A percentile compares a stretch with the other conserved stretches of the same genome.
Evolutionary conservation across 805 yeast genomes (phyloP).

Genomic region (Saccharomycopsis fodiens): DNA sequence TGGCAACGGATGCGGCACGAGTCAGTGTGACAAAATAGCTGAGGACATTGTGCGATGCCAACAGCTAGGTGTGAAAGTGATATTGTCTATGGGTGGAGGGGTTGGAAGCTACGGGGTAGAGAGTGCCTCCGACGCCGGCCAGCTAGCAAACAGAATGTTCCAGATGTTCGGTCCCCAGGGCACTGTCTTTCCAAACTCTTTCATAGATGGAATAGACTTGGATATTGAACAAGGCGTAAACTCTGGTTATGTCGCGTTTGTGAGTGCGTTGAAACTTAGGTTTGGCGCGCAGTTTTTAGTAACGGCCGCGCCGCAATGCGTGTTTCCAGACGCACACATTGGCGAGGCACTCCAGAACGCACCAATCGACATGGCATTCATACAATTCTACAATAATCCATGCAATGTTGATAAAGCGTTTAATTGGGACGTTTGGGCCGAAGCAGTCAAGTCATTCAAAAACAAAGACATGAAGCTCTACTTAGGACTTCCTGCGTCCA

Average conservation of each 20-base stretch:
- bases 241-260: slow-evolving; percentile 60
- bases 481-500: slow-evolving; percentile 38
- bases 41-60: slow-evolving; percentile 72
- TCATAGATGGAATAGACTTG: slow-evolving; percentile 88
- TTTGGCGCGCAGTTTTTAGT: slow-evolving; percentile 50
- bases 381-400: slow-evolving; percentile 86
- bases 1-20: slow-evolving; percentile 28
- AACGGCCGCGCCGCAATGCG: slow-evolving; percentile 92
- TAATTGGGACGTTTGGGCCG: slow-evolving; percentile 68
- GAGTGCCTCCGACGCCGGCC: slow-evolving; percentile 66
- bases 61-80: slow-evolving; percentile 60
- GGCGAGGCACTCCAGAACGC: slow-evolving; percentile 54
- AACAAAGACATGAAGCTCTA: slow-evolving; percentile 62
- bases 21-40: slow-evolving; percentile 39
- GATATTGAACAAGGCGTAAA: slow-evolving; percentile 65
- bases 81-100: slow-evolving; percentile 65
- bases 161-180: slow-evolving; percentile 43
- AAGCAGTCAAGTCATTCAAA: slow-evolving; percentile 53
- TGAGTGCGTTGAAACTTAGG: slow-evolving; percentile 28
- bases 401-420: slow-evolving; percentile 42
- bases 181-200: slow-evolving; percentile 44
- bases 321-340: slow-evolving; percentile 68
- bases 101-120: slow-evolving; percentile 66
- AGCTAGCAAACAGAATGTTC: slow-evolving; percentile 52
- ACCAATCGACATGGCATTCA: slow-evolving; percentile 69